Conservation (phyloP, 371 early-diverging fungal genomes). For the Circinella minor region DNA sequence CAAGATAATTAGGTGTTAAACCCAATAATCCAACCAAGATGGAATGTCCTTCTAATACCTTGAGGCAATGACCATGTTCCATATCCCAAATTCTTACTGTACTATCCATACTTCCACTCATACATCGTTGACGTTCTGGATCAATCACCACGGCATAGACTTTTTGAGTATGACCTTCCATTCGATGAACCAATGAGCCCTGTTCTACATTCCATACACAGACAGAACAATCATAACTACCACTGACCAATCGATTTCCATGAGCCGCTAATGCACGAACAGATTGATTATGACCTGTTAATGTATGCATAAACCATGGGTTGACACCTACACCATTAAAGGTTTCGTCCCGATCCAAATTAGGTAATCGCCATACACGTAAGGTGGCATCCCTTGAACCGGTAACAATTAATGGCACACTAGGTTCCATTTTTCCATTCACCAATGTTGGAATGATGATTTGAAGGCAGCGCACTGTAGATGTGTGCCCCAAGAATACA, state of each 20-base stretch:
- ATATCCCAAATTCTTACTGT: constrained; percentile 97
- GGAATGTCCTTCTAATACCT: constrained; percentile 81
- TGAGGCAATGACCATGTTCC: constrained; percentile 79
- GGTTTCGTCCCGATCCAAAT: constrained; percentile 69
- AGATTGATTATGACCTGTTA: constrained; percentile 89
- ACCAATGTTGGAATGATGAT: constrained; percentile 79
- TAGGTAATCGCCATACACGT: constrained; percentile 94
- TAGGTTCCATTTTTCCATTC: constrained; percentile 63
- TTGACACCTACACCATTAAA: constrained; percentile 47
- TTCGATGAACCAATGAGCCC: constrained; percentile 69
- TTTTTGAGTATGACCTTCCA: constrained; percentile 88
- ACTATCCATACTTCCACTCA: constrained; percentile 97
- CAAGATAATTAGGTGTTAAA: constrained; percentile 79
- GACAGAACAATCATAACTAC: constrained; percentile 95
- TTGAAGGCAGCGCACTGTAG: constrained; percentile 95
- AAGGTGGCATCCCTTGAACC: constrained; percentile 97
- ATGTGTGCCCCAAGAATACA: constrained; percentile 92
- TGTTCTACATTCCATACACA: constrained; percentile 91
- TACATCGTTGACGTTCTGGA: constrained; percentile 78
- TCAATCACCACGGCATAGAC: constrained; percentile 93
- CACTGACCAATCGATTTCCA: constrained; percentile 89
- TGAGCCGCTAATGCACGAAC: constrained; percentile 95
- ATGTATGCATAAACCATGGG: constrained; percentile 69
- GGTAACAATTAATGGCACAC: constrained; percentile 86
- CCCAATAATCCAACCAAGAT: constrained; percentile 93